phyloP scores from a whole-genome alignment of 345 rosid species.

The Lepidium sativum region DNA sequence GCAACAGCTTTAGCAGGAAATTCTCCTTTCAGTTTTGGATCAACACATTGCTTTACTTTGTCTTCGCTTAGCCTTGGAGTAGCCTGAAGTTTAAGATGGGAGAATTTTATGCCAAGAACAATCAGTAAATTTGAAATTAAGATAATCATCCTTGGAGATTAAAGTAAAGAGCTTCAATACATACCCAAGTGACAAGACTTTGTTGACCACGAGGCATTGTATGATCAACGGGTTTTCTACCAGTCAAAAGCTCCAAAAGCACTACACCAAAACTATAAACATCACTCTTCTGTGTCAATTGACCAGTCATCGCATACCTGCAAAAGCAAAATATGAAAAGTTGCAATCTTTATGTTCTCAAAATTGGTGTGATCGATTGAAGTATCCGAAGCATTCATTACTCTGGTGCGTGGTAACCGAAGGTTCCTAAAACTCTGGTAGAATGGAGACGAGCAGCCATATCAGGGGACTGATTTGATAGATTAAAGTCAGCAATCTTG shows the following conservation, averaged over 20 bases:
- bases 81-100: conserved; percentile 40
- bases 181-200: conserved; percentile 95
- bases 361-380: neutral
- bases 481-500: conserved; percentile 92
- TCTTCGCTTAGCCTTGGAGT: conserved; percentile 97
- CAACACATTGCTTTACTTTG: conserved; percentile 96
- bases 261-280: conserved; percentile 98
- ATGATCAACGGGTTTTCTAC: conserved; percentile 98
- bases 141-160: neutral
- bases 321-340: neutral
- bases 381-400: conserved; percentile 40
- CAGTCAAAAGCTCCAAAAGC: conserved; percentile 89
- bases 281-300: conserved; percentile 95
- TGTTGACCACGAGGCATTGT: conserved; percentile 99
- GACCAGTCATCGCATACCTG: conserved; percentile 99
- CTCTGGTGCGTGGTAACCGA: conserved; percentile 99
- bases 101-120: neutral
- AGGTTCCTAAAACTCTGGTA: conserved; percentile 96
- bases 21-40: conserved; percentile 91
- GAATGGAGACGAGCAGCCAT: conserved; percentile 99
- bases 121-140: neutral
- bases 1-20: conserved; percentile 96
- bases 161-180: neutral
- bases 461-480: conserved; percentile 97
- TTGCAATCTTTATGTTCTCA: conserved; percentile 11